A percentile compares a stretch with the other conserved stretches of the same genome.
These are phyloP conservation scores for Fusarium camptoceras DNA, from an alignment of 2,329 filamentous ascomycete species.

Conservation along the genomic window DNA sequence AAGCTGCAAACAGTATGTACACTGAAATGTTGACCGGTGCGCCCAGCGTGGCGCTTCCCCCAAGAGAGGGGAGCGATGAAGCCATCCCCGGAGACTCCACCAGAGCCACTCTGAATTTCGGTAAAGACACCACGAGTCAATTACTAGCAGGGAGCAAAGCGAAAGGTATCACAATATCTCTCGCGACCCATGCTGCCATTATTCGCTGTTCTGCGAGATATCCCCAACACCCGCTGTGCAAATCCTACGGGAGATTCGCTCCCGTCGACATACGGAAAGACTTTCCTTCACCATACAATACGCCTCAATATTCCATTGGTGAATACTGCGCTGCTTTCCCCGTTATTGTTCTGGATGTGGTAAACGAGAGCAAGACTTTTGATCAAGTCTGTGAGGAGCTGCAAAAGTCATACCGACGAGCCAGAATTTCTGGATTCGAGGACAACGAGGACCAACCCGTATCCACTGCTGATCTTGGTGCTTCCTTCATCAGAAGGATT, in stretches of 20 bases:
- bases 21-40: conserved; percentile 10
- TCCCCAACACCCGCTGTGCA: conserved; percentile 40
- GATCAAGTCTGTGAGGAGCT: conserved; percentile 39
- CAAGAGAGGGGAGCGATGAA: background rate
- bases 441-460: conserved; percentile 39
- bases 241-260: conserved; percentile 49
- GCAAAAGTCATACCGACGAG: conserved; percentile 45
- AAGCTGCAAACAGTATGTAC: conserved; percentile 6
- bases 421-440: conserved; percentile 41
- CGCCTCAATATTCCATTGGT: conserved; percentile 41
- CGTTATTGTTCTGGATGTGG: conserved; percentile 13
- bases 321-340: conserved; percentile 35
- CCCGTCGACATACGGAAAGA: conserved; percentile 46
- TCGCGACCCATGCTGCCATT: conserved; percentile 49
- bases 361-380: conserved; percentile 37
- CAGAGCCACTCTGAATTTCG: background rate
- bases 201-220: conserved; percentile 45
- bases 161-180: conserved; percentile 42
- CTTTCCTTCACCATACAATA: conserved; percentile 45
- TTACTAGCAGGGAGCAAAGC: background rate
- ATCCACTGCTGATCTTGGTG: conserved; percentile 24
- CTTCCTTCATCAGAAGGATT: conserved; percentile 29
- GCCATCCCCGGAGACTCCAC: background rate
- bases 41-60: conserved; percentile 2
- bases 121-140: background rate